These are phyloP conservation scores for Claviceps spartinae DNA, from an alignment of 2,329 filamentous ascomycete genomes.

Conservation along the genomic window DNA sequence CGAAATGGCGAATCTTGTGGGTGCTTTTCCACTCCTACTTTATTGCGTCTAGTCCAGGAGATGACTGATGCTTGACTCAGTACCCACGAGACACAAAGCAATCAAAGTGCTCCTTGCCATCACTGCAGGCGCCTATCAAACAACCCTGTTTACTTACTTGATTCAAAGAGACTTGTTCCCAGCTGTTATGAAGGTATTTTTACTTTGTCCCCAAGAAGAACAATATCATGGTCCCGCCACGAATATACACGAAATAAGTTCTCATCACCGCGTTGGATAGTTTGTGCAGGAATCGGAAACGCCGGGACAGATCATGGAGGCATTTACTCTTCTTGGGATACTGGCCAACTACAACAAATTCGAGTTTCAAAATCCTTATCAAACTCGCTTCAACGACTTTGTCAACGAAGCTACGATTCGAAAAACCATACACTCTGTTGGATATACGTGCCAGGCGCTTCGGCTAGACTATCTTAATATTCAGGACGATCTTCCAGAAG, in stretches of 20 bases:
- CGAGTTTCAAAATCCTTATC: slow-evolving; percentile 93
- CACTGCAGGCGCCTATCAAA: slow-evolving; percentile 89
- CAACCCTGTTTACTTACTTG: slow-evolving; percentile 85
- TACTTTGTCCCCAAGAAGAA: background rate
- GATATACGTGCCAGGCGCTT: slow-evolving; percentile 52
- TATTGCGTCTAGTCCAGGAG: background rate
- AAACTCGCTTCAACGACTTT: slow-evolving; percentile 83
- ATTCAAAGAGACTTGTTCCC: slow-evolving; percentile 91
- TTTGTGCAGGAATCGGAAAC: slow-evolving; percentile 69
- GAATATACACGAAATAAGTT: background rate
- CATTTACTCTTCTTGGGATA: slow-evolving; percentile 73
- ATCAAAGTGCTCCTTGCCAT: slow-evolving; percentile 71
- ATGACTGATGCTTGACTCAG: slow-evolving; percentile 26
- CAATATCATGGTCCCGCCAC: too few relatives aligned
- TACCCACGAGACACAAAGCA: slow-evolving; percentile 64
- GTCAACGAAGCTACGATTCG: slow-evolving; percentile 82
- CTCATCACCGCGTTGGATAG: slow-evolving; percentile 25
- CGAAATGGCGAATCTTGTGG: slow-evolving; percentile 58
- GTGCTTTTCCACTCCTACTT: slow-evolving; percentile 18
- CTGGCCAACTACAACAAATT: slow-evolving; percentile 99
- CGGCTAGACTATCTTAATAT: slow-evolving; percentile 70
- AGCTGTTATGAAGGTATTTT: slow-evolving; percentile 73
- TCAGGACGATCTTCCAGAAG: slow-evolving; percentile 80
- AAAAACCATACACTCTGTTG: slow-evolving; percentile 66
- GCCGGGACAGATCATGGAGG: slow-evolving; percentile 49